These are phyloP conservation scores for Chrysopogon serrulatus DNA, from an alignment of 176 grass and related monocot genomes.

Conservation along the genomic window DNA sequence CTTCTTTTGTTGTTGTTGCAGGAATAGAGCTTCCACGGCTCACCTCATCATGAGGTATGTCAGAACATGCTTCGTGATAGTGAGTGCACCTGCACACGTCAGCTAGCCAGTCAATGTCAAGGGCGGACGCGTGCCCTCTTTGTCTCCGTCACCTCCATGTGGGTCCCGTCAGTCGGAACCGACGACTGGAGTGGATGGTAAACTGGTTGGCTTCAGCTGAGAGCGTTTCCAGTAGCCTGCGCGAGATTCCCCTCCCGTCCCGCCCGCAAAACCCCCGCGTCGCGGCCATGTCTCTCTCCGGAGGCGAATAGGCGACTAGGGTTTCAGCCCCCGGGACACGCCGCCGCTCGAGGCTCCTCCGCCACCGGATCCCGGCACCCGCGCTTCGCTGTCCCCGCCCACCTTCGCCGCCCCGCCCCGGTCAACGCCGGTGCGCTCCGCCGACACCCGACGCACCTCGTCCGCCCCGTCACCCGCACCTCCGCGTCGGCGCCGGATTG, in stretches of 20 bases:
- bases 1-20: too few relatives aligned
- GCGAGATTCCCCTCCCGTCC: neutral
- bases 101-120: neutral
- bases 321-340: neutral
- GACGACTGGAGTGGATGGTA: neutral
- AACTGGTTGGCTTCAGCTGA: neutral
- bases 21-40: too few relatives aligned
- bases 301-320: slow-evolving; percentile 21
- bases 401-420: neutral
- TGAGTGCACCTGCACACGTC: neutral
- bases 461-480: neutral
- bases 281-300: neutral
- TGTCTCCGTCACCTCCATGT: neutral
- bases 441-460: neutral
- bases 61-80: too few relatives aligned
- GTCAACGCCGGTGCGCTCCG: neutral
- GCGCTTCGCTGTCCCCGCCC: neutral
- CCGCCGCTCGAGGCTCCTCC: neutral
- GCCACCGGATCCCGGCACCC: neutral
- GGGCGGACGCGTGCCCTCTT: neutral
- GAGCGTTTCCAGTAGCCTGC: neutral
- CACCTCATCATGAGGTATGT: too few relatives aligned
- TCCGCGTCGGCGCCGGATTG: neutral
- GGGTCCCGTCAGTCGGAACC: neutral
- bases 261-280: slow-evolving; percentile 6